phyloP scores from a whole-genome alignment of 148 eudicot species.

The Rhododendron mucronatum region DNA sequence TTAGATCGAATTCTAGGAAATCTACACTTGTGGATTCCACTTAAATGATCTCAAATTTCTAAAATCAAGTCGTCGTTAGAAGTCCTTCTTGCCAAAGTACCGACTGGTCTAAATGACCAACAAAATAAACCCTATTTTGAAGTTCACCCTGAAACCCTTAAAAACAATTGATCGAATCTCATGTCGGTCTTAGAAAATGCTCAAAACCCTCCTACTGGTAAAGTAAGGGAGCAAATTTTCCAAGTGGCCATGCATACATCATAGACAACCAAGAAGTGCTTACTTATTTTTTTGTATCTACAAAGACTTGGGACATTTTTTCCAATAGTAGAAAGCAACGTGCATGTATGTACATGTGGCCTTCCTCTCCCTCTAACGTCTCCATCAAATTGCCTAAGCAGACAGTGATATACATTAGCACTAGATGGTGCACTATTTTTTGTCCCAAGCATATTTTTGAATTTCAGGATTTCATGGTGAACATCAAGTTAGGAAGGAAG shows the following conservation, averaged over 20 bases:
- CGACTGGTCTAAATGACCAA: too few relatives aligned
- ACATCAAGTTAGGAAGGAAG: too few relatives aligned
- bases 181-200: background rate
- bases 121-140: too few relatives aligned
- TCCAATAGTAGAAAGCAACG: background rate
- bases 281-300: background rate
- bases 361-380: background rate
- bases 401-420: background rate
- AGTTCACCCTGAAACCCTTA: too few relatives aligned
- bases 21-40: background rate
- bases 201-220: background rate
- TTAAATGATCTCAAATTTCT: background rate
- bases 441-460: background rate
- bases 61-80: background rate
- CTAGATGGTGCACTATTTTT: background rate
- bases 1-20: background rate
- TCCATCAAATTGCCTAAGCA: background rate
- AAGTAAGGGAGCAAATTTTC: background rate
- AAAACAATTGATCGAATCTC: background rate
- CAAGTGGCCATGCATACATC: background rate
- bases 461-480: too few relatives aligned
- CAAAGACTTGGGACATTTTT: background rate
- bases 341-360: background rate
- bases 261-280: background rate
- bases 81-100: background rate